These are phyloP conservation scores for Oligophagozyma castellii DNA, from an alignment of 1,139 yeast species.

Conservation along the genomic window DNA sequence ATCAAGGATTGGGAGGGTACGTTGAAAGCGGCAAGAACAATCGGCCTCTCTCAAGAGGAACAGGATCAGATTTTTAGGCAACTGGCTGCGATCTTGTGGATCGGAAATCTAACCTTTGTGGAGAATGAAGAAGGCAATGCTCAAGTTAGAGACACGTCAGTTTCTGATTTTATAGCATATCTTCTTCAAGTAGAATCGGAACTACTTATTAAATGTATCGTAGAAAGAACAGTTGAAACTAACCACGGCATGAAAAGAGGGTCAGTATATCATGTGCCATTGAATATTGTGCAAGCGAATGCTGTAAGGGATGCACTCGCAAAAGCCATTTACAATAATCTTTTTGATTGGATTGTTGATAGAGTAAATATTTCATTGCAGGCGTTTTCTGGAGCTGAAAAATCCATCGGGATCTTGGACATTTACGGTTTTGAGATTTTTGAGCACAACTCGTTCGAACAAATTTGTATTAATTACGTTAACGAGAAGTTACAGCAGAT, in stretches of 20 bases:
- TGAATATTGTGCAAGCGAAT: slow-evolving; percentile 82
- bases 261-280: slow-evolving; percentile 86
- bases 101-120: slow-evolving; percentile 77
- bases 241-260: slow-evolving; percentile 82
- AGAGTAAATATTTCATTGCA: slow-evolving; percentile 71
- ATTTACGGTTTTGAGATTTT: slow-evolving; percentile 97
- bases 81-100: slow-evolving; percentile 81
- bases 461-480: slow-evolving; percentile 91
- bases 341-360: slow-evolving; percentile 96
- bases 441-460: slow-evolving; percentile 93
- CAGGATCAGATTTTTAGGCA: slow-evolving; percentile 84
- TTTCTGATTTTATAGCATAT: slow-evolving; percentile 89
- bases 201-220: slow-evolving; percentile 51
- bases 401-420: slow-evolving; percentile 88
- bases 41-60: slow-evolving; percentile 70
- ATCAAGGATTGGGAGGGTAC: slow-evolving; percentile 67
- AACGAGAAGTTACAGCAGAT: slow-evolving; percentile 96
- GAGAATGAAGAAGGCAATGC: slow-evolving; percentile 87
- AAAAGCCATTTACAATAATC: slow-evolving; percentile 81
- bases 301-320: slow-evolving; percentile 95
- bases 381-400: slow-evolving; percentile 37
- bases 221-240: slow-evolving; percentile 80
- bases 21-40: slow-evolving; percentile 69
- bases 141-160: slow-evolving; percentile 66
- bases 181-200: slow-evolving; percentile 68